Evolutionary conservation across 345 rosid genomes (phyloP).

Genomic region (Abelmoschus esculentus): DNA sequence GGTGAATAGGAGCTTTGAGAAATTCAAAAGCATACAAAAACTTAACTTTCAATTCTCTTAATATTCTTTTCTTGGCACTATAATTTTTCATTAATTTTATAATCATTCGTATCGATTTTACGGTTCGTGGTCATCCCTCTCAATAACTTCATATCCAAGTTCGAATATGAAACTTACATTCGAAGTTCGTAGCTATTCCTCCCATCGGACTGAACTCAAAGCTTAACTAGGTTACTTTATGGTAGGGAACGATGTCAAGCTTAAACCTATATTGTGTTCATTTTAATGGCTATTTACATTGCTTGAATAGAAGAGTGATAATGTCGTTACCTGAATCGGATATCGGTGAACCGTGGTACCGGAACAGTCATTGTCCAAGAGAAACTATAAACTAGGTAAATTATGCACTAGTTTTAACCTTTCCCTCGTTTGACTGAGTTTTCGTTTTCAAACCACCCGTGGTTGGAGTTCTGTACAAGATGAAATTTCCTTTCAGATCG

Average conservation of each 20-base stretch:
- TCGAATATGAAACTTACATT: too few relatives aligned
- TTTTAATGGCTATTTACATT: not conserved
- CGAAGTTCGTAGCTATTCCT: too few relatives aligned
- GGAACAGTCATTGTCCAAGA: not conserved
- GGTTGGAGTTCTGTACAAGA: conserved; percentile 38
- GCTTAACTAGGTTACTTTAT: not conserved
- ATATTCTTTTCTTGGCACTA: too few relatives aligned
- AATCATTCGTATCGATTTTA: too few relatives aligned
- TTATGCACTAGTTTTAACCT: conserved; percentile 7
- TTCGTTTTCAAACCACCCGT: conserved; percentile 23
- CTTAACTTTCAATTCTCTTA: too few relatives aligned
- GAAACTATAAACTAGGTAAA: not conserved
- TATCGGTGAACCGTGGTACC: not conserved
- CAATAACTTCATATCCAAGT: too few relatives aligned
- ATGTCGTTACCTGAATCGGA: not conserved
- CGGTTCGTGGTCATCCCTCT: too few relatives aligned
- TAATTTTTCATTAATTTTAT: too few relatives aligned
- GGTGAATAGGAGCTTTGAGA: too few relatives aligned
- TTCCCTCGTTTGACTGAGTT: conserved; percentile 9
- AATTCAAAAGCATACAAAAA: too few relatives aligned
- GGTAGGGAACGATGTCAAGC: not conserved
- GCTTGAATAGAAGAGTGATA: not conserved
- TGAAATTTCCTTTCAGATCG: conserved; percentile 59
- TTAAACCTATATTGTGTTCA: not conserved
- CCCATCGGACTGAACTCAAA: not conserved